Evolutionary conservation across 495 filamentous ascomycete genomes (phyloP).

Genomic region (Penicillium silybi): DNA sequence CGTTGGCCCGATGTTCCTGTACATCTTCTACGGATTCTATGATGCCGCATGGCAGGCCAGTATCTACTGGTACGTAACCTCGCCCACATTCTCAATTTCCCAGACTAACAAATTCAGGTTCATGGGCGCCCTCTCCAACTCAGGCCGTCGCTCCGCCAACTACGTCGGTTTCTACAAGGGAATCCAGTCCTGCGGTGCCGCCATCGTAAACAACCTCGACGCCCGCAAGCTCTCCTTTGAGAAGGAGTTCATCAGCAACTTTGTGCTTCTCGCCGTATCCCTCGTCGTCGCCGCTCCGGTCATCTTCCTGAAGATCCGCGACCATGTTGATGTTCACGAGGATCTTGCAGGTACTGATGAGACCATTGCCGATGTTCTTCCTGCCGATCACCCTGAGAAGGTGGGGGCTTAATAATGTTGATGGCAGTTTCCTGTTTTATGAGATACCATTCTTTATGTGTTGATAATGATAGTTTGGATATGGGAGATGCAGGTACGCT

Average conservation of each 20-base stretch:
- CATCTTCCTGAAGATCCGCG: slow-evolving; percentile 64
- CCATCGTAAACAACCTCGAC: slow-evolving; percentile 71
- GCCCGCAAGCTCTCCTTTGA: slow-evolving; percentile 54
- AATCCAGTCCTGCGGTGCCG: slow-evolving; percentile 77
- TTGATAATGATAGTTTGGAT: neutral
- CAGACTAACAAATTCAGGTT: slow-evolving; percentile 42
- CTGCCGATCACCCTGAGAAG: slow-evolving; percentile 4
- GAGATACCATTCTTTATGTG: neutral
- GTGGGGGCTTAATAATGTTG: neutral
- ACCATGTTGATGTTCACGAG: slow-evolving; percentile 60
- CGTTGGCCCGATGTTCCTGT: slow-evolving; percentile 45
- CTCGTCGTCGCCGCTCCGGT: slow-evolving; percentile 66
- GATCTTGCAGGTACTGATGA: slow-evolving; percentile 45
- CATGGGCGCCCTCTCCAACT: slow-evolving; percentile 85
- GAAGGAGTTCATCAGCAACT: slow-evolving; percentile 45
- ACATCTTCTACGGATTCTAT: slow-evolving; percentile 49
- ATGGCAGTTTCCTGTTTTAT: neutral
- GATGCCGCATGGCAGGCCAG: slow-evolving; percentile 57
- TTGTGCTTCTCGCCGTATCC: slow-evolving; percentile 58
- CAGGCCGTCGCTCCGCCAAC: slow-evolving; percentile 79
- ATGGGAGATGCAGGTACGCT: neutral
- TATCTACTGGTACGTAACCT: slow-evolving; percentile 67
- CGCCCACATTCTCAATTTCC: neutral
- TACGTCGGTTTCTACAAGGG: slow-evolving; percentile 87
- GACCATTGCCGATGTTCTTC: slow-evolving; percentile 4